Conservation (phyloP, 1,284 basidiomycete species). For the Termitomyces sp. region DNA sequence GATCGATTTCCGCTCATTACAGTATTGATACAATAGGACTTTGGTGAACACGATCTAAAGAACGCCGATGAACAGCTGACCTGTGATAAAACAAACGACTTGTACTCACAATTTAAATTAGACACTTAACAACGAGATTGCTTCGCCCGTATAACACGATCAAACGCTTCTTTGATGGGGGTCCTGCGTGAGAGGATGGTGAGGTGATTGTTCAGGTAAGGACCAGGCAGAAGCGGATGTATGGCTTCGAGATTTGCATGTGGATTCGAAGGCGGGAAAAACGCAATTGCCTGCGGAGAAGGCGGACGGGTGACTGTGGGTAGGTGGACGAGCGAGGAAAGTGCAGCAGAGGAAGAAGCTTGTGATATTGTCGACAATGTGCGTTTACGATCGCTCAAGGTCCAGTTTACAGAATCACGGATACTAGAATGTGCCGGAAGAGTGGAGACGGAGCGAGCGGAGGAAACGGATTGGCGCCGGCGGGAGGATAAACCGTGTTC, state of each 20-base stretch:
- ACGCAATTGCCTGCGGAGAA: slow-evolving; percentile 43
- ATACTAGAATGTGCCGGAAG: slow-evolving; percentile 42
- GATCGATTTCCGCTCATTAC: not conserved
- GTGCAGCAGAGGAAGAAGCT: slow-evolving; percentile 54
- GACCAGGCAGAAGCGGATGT: slow-evolving; percentile 64
- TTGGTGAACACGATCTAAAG: not conserved
- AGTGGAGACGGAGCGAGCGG: slow-evolving; percentile 56
- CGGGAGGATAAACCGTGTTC: slow-evolving; percentile 16
- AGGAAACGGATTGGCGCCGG: slow-evolving; percentile 63
- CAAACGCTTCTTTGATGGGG: slow-evolving; percentile 64
- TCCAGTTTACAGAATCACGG: slow-evolving; percentile 27
- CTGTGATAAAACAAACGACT: not conserved
- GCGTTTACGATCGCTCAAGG: slow-evolving; percentile 49
- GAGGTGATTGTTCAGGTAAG: slow-evolving; percentile 64
- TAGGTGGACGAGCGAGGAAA: slow-evolving; percentile 58
- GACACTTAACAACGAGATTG: slow-evolving; percentile 16
- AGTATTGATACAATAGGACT: not conserved
- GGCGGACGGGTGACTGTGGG: slow-evolving; percentile 50
- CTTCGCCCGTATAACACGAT: slow-evolving; percentile 60
- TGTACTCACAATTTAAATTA: not conserved
- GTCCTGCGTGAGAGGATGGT: slow-evolving; percentile 58
- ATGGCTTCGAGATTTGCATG: slow-evolving; percentile 49
- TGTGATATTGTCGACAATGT: slow-evolving; percentile 64
- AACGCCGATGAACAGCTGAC: not conserved
- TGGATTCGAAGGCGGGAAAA: slow-evolving; percentile 55